phyloP scores from a whole-genome alignment of 208 protist species.

The Crithidia expoeki region DNA sequence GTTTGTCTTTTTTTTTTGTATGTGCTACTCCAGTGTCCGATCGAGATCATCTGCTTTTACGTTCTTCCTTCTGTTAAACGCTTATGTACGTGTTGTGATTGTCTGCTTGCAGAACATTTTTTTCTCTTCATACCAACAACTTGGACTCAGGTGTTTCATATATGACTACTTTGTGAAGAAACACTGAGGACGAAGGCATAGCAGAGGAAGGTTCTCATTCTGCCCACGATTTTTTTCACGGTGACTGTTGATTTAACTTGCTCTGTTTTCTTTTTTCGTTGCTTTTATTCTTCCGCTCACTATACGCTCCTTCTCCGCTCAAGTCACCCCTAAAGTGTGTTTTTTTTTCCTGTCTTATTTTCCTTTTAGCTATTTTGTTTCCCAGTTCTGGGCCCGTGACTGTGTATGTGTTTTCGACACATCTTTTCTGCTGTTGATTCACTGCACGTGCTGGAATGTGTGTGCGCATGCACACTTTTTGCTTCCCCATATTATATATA shows the following conservation, averaged over 20 bases:
- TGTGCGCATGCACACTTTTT: background rate
- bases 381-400: background rate
- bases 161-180: too few relatives aligned
- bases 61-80: too few relatives aligned
- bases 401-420: conserved; percentile 1
- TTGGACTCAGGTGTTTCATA: too few relatives aligned
- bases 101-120: too few relatives aligned
- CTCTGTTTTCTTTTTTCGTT: background rate
- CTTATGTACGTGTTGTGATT: too few relatives aligned
- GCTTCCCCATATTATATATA: too few relatives aligned
- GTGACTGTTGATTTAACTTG: too few relatives aligned
- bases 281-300: background rate
- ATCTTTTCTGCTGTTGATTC: background rate
- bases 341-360: conserved; percentile 9
- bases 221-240: too few relatives aligned
- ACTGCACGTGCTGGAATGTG: background rate
- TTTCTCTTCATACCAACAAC: too few relatives aligned
- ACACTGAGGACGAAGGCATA: too few relatives aligned
- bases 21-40: conserved; percentile 1
- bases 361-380: background rate
- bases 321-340: background rate
- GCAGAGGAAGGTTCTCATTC: too few relatives aligned
- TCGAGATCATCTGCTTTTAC: too few relatives aligned
- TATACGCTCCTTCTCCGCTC: background rate
- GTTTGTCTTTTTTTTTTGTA: conserved; percentile 15